Conservation (phyloP, 1,139 yeast species). For the Schizosaccharomyces versatilis region DNA sequence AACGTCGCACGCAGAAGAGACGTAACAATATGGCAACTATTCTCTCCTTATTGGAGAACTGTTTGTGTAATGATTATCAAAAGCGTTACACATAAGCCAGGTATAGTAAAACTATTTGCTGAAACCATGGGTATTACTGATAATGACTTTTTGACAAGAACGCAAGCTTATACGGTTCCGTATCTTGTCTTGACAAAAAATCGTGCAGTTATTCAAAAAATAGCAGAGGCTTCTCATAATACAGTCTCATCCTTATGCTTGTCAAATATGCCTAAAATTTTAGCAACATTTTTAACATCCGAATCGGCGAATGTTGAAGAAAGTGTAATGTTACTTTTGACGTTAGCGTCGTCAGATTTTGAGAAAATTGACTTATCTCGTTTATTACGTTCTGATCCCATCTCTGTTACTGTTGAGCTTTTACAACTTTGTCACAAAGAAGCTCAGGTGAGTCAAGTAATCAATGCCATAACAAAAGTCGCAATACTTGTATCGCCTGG, state of each 20-base stretch:
- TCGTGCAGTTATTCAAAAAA: constrained; percentile 38
- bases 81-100: constrained; percentile 27
- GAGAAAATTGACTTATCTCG: constrained; percentile 22
- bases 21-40: constrained; percentile 29
- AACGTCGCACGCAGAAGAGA: constrained; percentile 22
- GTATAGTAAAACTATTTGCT: constrained; percentile 37
- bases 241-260: constrained; percentile 16
- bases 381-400: constrained; percentile 23
- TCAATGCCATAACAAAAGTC: constrained; percentile 7
- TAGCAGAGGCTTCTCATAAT: constrained; percentile 23
- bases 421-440: constrained; percentile 16
- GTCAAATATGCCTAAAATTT: constrained; percentile 22
- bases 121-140: constrained; percentile 42
- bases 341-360: constrained; percentile 30
- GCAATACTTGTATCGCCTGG: constrained; percentile 4
- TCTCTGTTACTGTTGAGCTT: constrained; percentile 18
- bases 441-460: constrained; percentile 4
- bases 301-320: constrained; percentile 27
- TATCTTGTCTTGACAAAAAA: constrained; percentile 44
- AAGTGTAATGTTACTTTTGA: constrained; percentile 30
- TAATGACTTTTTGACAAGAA: constrained; percentile 41
- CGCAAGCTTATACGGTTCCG: constrained; percentile 59
- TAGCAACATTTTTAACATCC: constrained; percentile 26
- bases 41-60: constrained; percentile 61
- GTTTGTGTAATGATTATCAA: constrained; percentile 45